phyloP scores from a whole-genome alignment of 108 stramenopile species.

The Nannochloropsis gaditana region DNA sequence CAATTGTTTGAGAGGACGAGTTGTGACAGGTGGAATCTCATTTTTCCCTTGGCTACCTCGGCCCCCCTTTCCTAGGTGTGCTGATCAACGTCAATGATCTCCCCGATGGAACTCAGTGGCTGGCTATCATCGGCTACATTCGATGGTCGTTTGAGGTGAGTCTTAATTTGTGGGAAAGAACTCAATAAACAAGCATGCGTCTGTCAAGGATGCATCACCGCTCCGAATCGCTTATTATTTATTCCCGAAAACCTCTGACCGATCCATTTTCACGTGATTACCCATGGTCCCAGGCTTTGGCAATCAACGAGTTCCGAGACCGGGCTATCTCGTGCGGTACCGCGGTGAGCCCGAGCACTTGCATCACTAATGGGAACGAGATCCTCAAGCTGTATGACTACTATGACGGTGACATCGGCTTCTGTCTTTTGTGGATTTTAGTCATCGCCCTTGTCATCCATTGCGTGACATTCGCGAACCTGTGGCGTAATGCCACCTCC shows the following conservation, averaged over 20 bases:
- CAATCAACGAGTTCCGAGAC: conserved; percentile 4
- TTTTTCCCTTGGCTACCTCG: too few species aligned
- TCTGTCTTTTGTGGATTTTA: conserved; percentile 4
- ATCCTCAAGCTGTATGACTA: neutral
- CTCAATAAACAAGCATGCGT: too few species aligned
- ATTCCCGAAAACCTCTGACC: neutral
- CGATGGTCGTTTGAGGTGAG: neutral
- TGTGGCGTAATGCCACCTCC: neutral
- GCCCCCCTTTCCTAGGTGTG: neutral
- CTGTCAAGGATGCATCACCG: too few species aligned
- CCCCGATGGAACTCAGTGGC: neutral
- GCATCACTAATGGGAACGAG: neutral
- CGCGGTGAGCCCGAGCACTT: neutral
- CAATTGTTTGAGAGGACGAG: too few species aligned
- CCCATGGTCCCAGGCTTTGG: neutral
- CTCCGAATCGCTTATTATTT: too few species aligned
- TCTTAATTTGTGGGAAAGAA: neutral
- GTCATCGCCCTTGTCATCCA: neutral
- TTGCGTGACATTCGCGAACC: neutral
- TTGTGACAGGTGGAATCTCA: too few species aligned
- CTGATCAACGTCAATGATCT: conserved; percentile 17
- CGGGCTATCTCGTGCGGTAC: neutral
- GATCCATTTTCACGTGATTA: neutral
- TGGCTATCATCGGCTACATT: conserved; percentile 17
- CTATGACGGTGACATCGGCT: neutral